Conservation (phyloP, 139 green algal genomes). For the Chlorella sorokiniana region DNA sequence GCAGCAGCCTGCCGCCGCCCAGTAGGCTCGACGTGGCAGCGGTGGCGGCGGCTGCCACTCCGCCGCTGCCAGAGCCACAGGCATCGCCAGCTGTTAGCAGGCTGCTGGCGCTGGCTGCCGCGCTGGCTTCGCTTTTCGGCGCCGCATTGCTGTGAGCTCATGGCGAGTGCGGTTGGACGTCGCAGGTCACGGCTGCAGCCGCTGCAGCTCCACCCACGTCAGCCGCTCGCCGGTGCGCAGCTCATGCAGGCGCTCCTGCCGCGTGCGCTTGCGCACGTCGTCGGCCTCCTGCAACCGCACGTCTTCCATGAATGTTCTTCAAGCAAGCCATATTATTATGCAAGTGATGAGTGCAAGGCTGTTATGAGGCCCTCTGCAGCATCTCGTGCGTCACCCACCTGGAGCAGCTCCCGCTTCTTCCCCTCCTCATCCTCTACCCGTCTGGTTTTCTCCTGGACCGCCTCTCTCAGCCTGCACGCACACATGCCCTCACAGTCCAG, state of each 20-base stretch:
- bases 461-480: slow-evolving; percentile 28
- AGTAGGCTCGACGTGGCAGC: not conserved
- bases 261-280: slow-evolving; percentile 46
- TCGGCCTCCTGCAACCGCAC: slow-evolving; percentile 48
- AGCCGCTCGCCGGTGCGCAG: slow-evolving; percentile 42
- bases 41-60: not conserved
- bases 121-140: not conserved
- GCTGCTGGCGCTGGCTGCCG: not conserved
- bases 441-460: slow-evolving; percentile 23
- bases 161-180: not conserved
- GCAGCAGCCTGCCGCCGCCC: not conserved
- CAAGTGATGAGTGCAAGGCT: not conserved
- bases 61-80: not conserved
- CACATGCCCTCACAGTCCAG: not conserved
- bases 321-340: not conserved
- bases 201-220: slow-evolving; percentile 38
- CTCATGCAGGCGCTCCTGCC: slow-evolving; percentile 56
- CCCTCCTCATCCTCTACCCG: slow-evolving; percentile 35
- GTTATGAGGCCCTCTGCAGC: not conserved
- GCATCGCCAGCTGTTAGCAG: not conserved
- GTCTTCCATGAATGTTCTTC: not conserved
- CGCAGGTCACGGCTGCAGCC: not conserved
- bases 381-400: slow-evolving; percentile 1
- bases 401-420: slow-evolving; percentile 36
- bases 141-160: not conserved